Conservation (phyloP, 495 filamentous ascomycete species). For the Hypoxylon trugodes region DNA sequence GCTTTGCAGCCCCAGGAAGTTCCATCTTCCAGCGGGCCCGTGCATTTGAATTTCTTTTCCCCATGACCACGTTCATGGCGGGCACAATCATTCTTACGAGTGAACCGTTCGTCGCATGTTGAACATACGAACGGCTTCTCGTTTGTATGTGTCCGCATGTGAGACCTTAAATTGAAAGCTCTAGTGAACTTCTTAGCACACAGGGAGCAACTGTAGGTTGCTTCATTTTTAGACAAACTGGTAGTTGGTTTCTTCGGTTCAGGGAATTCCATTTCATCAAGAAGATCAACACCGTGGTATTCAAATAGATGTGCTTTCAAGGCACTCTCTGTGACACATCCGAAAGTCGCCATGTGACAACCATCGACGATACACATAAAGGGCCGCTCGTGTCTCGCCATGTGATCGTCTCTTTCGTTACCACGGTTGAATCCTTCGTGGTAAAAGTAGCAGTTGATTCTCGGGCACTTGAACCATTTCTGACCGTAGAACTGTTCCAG, state of each 20-base stretch:
- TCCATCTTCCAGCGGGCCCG: conserved; percentile 32
- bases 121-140: conserved; percentile 54
- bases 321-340: conserved; percentile 45
- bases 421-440: conserved; percentile 49
- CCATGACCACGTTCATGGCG: conserved; percentile 55
- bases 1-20: conserved; percentile 36
- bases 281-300: conserved; percentile 23
- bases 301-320: conserved; percentile 48
- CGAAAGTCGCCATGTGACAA: conserved; percentile 45
- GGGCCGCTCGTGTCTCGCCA: conserved; percentile 49
- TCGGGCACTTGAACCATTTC: conserved; percentile 52
- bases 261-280: conserved; percentile 22
- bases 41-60: conserved; percentile 46
- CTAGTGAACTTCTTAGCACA: conserved; percentile 59
- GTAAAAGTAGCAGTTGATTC: conserved; percentile 52
- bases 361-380: conserved; percentile 47
- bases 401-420: conserved; percentile 43
- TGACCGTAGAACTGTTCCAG: conserved; percentile 46
- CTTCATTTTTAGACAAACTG: background rate
- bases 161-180: conserved; percentile 57
- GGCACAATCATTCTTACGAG: conserved; percentile 54
- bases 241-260: conserved; percentile 3
- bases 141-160: conserved; percentile 55
- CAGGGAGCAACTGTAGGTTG: conserved; percentile 49
- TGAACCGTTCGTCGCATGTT: conserved; percentile 39